Percentiles rank a stretch among this genome's conserved stretches.
Evolutionary conservation across 169 alveolate genomes (phyloP).

Genomic region (Amoebophrya sp.): DNA sequence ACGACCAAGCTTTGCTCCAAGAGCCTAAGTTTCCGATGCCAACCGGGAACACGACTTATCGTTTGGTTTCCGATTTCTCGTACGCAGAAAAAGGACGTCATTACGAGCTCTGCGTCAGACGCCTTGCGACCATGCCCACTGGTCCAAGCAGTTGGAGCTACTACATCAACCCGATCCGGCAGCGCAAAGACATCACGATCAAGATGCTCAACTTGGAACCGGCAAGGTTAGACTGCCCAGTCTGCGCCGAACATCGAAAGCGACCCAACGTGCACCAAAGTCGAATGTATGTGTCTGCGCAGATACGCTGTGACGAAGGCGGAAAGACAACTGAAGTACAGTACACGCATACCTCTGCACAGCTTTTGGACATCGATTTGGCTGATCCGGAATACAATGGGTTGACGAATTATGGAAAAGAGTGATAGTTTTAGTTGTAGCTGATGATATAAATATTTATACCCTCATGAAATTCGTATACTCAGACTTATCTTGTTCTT

Average conservation of each 20-base stretch:
- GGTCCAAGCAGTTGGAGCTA: neutral
- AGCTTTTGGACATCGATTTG: neutral
- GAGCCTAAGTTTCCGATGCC: neutral
- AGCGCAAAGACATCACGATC: neutral
- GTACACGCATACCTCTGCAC: neutral
- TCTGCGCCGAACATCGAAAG: neutral
- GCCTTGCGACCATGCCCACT: neutral
- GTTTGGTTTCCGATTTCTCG: neutral
- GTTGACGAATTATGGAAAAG: too few species aligned
- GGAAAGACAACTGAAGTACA: neutral
- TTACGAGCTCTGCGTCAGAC: neutral
- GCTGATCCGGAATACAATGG: neutral
- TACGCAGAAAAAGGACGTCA: neutral
- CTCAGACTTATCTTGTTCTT: too few species aligned
- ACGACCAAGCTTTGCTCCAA: neutral
- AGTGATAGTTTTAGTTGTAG: too few species aligned
- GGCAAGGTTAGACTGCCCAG: neutral
- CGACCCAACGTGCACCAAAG: neutral
- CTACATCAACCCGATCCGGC: neutral
- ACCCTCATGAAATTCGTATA: too few species aligned
- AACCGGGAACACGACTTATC: neutral
- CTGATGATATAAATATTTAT: too few species aligned
- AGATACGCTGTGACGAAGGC: neutral
- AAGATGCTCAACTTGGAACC: conserved; percentile 13
- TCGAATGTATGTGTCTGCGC: neutral